These are phyloP conservation scores for Lenzites betulinus DNA, from an alignment of 768 basidiomycete genomes.

Conservation along the genomic window DNA sequence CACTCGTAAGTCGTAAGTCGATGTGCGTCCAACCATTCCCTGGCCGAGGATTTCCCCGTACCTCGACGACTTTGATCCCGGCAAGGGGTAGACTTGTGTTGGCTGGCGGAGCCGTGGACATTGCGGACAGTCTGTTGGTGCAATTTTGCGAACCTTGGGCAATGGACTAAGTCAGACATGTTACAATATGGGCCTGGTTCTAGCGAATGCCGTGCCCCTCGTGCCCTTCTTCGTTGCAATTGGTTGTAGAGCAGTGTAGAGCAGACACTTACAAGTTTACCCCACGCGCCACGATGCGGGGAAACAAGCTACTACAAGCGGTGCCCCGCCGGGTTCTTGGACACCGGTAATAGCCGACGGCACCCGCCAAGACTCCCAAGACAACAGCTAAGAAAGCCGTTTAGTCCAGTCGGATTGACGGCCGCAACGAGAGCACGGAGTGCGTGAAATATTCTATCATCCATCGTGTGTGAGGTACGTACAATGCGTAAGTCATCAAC, in stretches of 20 bases:
- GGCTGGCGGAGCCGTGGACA: neutral
- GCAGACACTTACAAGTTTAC: no score
- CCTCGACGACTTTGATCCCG: conserved; percentile 29
- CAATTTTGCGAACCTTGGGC: no score
- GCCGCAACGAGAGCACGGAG: neutral
- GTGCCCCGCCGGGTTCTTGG: neutral
- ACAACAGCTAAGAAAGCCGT: neutral
- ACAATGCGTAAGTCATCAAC: neutral
- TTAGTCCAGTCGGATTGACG: neutral
- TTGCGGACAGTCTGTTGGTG: no score
- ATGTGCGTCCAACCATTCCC: neutral
- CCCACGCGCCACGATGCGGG: no score
- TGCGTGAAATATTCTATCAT: no score
- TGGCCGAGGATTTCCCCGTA: neutral
- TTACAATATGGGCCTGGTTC: no score
- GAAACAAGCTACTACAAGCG: neutral
- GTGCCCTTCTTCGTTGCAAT: no score
- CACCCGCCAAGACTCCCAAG: neutral
- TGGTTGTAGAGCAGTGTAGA: no score
- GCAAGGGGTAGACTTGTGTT: conserved; percentile 12
- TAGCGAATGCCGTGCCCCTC: no score
- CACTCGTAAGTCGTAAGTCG: no score
- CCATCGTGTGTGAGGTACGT: neutral
- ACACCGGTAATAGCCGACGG: neutral
- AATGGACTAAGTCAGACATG: no score